Base-by-base conservation (phyloP, 352 stramenopile species). In the Pythium folliculosum region DNA sequence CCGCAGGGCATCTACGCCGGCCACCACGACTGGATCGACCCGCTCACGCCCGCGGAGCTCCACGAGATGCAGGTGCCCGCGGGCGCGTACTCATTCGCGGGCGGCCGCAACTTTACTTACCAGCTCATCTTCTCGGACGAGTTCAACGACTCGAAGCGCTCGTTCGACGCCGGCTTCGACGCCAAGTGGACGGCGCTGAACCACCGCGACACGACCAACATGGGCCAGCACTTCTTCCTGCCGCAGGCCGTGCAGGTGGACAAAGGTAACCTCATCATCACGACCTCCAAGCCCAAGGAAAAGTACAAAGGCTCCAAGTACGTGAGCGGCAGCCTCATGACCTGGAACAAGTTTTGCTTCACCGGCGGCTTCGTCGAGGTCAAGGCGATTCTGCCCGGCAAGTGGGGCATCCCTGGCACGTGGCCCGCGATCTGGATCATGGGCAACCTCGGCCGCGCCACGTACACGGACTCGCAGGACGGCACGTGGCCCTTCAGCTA, bases 301-400 rank as follows among this genome's bases (percentile, higher is more conserved):
- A 75, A 81, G 58, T 97, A 92, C 73, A 82, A 77, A 48, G 81
- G 73, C 49, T 60, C 86, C 22, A 79, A 81, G 60, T 96, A 96
- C 72, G 88, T 96, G 32, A 97, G 89, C 63, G 97, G 94, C 35
- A 98, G 97, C 78, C 52, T 99, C n/a, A 95, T 98, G 73, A 93
- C 81, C 23, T 99, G 97, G 97, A 98, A 99, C 86, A 99, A 99
- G 79, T 99, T 99, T 73, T 99, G 97, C 76, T 99, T 98, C 79
- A 99, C 96, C 3, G 97, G 97, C 60, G 97, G 97, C 22, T 98
- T 97, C 52, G 72, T 99, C 7, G 96, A 99, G 76, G 94, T 99
- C 35, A 72, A 83, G 44, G 93, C 97, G 32, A 95, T 98, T 65
- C 76, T 99, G 27, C 97, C 97, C 0, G 97, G 97, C 21, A 97